Base-by-base conservation (phyloP, 352 stramenopile species). In the Elongisporangium anandrum region DNA sequence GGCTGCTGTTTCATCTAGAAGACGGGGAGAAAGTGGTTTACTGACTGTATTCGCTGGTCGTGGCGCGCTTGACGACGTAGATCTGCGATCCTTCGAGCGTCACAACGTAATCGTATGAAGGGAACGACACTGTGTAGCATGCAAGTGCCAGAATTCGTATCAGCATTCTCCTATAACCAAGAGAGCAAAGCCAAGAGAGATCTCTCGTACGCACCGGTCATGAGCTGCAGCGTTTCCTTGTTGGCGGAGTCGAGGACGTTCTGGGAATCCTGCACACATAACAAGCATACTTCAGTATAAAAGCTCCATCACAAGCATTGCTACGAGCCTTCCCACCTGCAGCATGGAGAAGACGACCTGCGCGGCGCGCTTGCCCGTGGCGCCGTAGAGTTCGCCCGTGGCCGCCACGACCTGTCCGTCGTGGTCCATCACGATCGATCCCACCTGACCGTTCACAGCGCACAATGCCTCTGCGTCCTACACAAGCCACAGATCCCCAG, bases 111-210 rank as follows among this genome's bases (percentile, higher is more conserved):
- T 90, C 71, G 56, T 78, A 92, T 2, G 61, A 77, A 0, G 84
- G 74, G 50, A 88, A 92, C 6, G 75, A 78, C 53, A 94, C 80
- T 89, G n/a, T n/a, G n/a, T n/a, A n/a, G n/a, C n/a, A n/a, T n/a
- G 49, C 20, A 65, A 64, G 16, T 22, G 9, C 22, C 23, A 56
- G 3, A 47, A 56, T 8, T 13, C 6, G 10, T 3, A 15, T 23
- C 16, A n/a, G 50, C 45, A 15, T 16, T 22, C 41, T 4, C 16
- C n/a, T 8, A 41, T 15, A 41, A 8, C 29, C 29, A 9, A 41
- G 24, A 34, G 24, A 34, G 3, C 24, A n/a, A 34, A 3, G 24
- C 24, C 7, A 3, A 34, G 7, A 50, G 12, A 59, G 54, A 21
- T 24, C 54, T 48, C 5, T 19, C 52, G 23, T n/a, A 66, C 75